phyloP scores from a whole-genome alignment of 805 yeast species.

The Kluyveromyces lactis region DNA sequence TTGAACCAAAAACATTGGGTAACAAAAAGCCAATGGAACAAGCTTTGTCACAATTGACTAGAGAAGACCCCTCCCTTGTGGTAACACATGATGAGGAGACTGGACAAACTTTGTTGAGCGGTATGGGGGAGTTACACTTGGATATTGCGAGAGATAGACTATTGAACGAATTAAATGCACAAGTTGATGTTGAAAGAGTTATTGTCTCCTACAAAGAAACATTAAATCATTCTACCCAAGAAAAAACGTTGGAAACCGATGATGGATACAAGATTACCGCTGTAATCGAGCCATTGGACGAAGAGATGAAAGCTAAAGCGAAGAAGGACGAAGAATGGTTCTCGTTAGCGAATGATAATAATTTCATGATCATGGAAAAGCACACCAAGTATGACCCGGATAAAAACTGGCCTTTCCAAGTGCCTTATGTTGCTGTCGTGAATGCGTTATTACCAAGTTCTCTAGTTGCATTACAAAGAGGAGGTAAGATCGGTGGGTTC shows the following conservation, averaged over 20 bases:
- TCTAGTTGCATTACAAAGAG: constrained; percentile 53
- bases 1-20: constrained; percentile 78
- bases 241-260: constrained; percentile 11
- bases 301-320: constrained; percentile 20
- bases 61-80: constrained; percentile 86
- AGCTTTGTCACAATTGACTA: constrained; percentile 54
- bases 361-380: constrained; percentile 28
- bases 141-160: constrained; percentile 80
- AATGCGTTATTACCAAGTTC: constrained; percentile 52
- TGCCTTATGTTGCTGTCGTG: constrained; percentile 41
- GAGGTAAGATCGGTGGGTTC: constrained; percentile 47
- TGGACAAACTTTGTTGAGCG: constrained; percentile 90
- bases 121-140: constrained; percentile 95
- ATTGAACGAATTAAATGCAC: constrained; percentile 73
- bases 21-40: constrained; percentile 68
- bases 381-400: constrained; percentile 15
- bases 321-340: constrained; percentile 23
- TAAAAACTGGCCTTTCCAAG: constrained; percentile 42
- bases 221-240: constrained; percentile 14
- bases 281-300: constrained; percentile 15
- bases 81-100: constrained; percentile 68
- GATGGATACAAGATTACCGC: constrained; percentile 16
- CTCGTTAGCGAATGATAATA: constrained; percentile 27
- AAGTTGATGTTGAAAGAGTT: constrained; percentile 71
- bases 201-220: constrained; percentile 88